Evolutionary conservation across 495 filamentous ascomycete species (phyloP).

Genomic region (Achaetomiella virescens): DNA sequence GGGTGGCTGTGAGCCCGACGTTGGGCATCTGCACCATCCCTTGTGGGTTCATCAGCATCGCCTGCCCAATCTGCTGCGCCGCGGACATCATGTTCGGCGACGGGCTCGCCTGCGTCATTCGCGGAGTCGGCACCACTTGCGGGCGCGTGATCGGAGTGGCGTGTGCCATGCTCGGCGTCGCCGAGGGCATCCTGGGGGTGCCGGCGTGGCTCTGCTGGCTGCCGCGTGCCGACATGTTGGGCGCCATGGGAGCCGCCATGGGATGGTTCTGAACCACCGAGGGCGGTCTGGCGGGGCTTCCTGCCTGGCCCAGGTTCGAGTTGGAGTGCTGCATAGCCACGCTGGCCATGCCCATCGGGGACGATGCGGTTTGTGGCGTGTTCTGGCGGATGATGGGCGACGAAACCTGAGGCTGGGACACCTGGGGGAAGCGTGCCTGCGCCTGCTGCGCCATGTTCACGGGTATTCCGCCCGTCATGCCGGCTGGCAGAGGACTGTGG

Average conservation of each 20-base stretch:
- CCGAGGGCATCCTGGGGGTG: conserved; percentile 74
- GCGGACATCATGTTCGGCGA: conserved; percentile 51
- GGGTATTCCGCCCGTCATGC: conserved; percentile 36
- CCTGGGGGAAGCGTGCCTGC: conserved; percentile 50
- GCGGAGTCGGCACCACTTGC: conserved; percentile 61
- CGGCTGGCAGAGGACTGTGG: conserved; percentile 26
- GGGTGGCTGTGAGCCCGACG: conserved; percentile 10
- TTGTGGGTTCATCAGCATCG: conserved; percentile 44
- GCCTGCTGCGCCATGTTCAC: conserved; percentile 48
- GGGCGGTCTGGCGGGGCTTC: conserved; percentile 68
- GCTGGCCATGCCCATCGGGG: conserved; percentile 59
- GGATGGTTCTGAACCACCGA: conserved; percentile 70
- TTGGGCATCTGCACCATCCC: conserved; percentile 36
- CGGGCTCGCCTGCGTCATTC: conserved; percentile 67
- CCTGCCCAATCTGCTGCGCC: conserved; percentile 45
- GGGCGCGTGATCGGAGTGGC: conserved; percentile 62
- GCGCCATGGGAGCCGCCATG: conserved; percentile 54
- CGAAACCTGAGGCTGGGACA: conserved; percentile 64
- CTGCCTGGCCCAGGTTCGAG: conserved; percentile 59
- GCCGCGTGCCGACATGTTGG: conserved; percentile 67
- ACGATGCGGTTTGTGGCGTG: conserved; percentile 72
- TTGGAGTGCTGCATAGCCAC: conserved; percentile 76
- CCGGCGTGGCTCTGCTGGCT: conserved; percentile 75
- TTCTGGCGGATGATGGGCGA: conserved; percentile 74
- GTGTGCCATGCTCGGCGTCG: conserved; percentile 71